phyloP scores from a whole-genome alignment of 1,284 basidiomycete species.

The Malassezia japonica region DNA sequence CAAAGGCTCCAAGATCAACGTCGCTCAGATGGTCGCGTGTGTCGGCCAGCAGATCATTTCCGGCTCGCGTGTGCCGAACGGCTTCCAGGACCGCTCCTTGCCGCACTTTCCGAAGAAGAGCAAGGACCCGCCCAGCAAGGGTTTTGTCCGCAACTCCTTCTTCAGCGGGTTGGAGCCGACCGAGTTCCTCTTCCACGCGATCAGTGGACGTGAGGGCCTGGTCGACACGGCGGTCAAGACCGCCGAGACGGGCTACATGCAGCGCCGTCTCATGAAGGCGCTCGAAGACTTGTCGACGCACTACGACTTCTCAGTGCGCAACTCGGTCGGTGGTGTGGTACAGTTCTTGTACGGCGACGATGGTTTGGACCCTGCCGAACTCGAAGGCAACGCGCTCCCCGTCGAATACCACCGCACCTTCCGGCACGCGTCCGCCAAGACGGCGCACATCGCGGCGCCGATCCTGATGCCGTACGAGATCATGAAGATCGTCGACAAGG shows the following conservation, averaged over 20 bases:
- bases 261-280: slow-evolving; percentile 95
- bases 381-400: slow-evolving; percentile 81
- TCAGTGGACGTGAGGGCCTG: slow-evolving; percentile 93
- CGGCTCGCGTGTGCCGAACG: slow-evolving; percentile 94
- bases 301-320: slow-evolving; percentile 93
- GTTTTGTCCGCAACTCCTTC: slow-evolving; percentile 93
- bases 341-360: slow-evolving; percentile 98
- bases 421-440: slow-evolving; percentile 70
- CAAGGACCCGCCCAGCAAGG: slow-evolving; percentile 91
- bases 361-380: slow-evolving; percentile 87
- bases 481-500: slow-evolving; percentile 61
- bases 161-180: slow-evolving; percentile 87
- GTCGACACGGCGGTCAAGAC: slow-evolving; percentile 99
- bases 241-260: slow-evolving; percentile 99
- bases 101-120: slow-evolving; percentile 98
- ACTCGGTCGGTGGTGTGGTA: slow-evolving; percentile 89
- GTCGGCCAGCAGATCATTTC: slow-evolving; percentile 98
- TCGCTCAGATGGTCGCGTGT: slow-evolving; percentile 99
- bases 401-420: slow-evolving; percentile 63
- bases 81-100: slow-evolving; percentile 95
- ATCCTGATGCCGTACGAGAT: slow-evolving; percentile 82
- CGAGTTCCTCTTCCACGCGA: slow-evolving; percentile 97
- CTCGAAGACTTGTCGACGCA: slow-evolving; percentile 93
- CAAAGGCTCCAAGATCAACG: slow-evolving; percentile 96
- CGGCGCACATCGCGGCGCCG: slow-evolving; percentile 49